Evolutionary conservation across 2,329 filamentous ascomycete species (phyloP).

Genomic region (Teratosphaeria epicoccoides): DNA sequence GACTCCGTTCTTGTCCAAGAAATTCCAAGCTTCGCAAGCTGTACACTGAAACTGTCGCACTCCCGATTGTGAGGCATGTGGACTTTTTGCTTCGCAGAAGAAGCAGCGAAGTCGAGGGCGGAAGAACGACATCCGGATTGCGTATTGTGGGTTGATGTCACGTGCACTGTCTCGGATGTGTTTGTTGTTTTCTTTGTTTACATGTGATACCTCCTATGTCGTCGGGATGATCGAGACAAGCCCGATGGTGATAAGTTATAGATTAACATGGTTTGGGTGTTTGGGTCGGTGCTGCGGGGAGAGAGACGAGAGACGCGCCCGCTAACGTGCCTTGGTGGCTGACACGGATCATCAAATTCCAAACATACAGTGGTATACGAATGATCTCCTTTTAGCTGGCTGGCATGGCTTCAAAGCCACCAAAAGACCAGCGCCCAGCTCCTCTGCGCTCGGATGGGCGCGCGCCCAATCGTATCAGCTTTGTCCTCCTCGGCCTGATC

Average conservation of each 20-base stretch:
- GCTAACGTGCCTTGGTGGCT: background rate
- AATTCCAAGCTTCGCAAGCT: slow-evolving; percentile 77
- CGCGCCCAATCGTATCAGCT: background rate
- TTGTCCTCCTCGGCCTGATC: slow-evolving; percentile 35
- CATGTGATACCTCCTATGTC: background rate
- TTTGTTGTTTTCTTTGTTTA: background rate
- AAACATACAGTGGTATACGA: no score
- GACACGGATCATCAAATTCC: no score
- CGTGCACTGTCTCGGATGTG: background rate
- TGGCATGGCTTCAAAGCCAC: background rate
- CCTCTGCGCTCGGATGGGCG: background rate
- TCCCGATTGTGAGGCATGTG: slow-evolving; percentile 46
- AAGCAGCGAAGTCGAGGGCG: slow-evolving; percentile 49
- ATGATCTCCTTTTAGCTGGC: no score
- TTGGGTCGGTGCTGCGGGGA: no score
- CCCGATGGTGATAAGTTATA: background rate
- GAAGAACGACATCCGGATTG: slow-evolving; percentile 3
- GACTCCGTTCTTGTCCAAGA: slow-evolving; percentile 80
- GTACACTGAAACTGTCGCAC: slow-evolving; percentile 61
- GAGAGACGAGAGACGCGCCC: background rate
- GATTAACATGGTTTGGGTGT: background rate
- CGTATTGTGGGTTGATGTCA: background rate
- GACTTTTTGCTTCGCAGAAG: slow-evolving; percentile 66
- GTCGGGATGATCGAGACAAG: background rate
- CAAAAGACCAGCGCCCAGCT: background rate